Evolutionary conservation across 345 rosid species (phyloP).

Genomic region (Rhodamnia rubescens): DNA sequence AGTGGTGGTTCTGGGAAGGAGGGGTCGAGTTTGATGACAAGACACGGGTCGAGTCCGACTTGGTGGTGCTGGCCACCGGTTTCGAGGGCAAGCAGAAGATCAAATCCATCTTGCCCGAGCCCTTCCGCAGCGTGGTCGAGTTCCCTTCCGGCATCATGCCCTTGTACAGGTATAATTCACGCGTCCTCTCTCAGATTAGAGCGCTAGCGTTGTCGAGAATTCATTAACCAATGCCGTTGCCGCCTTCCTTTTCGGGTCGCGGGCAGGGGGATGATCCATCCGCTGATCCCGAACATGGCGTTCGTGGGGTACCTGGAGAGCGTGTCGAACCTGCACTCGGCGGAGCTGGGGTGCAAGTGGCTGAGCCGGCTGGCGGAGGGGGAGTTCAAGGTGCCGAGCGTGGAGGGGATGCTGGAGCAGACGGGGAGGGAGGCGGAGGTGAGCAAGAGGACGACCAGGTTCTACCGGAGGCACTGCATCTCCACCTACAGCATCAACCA

Average conservation of each 20-base stretch:
- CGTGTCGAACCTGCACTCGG: slow-evolving; percentile 59
- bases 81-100: slow-evolving; percentile 78
- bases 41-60: slow-evolving; percentile 53
- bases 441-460: slow-evolving; percentile 52
- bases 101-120: slow-evolving; percentile 61
- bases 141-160: slow-evolving; percentile 58
- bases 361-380: slow-evolving; percentile 38
- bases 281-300: slow-evolving; percentile 73
- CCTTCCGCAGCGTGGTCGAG: slow-evolving; percentile 49
- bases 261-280: slow-evolving; percentile 72
- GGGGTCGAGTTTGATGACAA: slow-evolving; percentile 70
- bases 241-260: too few relatives aligned
- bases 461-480: slow-evolving; percentile 76
- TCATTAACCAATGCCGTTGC: too few relatives aligned
- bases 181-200: too few relatives aligned
- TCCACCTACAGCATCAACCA: slow-evolving; percentile 87
- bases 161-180: slow-evolving; percentile 49
- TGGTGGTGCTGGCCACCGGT: slow-evolving; percentile 77
- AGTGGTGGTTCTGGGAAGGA: slow-evolving; percentile 62
- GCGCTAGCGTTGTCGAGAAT: too few relatives aligned
- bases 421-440: slow-evolving; percentile 42
- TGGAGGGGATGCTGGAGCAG: slow-evolving; percentile 55
- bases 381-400: slow-evolving; percentile 57
- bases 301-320: slow-evolving; percentile 76
- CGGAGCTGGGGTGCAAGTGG: slow-evolving; percentile 78